Evolutionary conservation across 1,284 basidiomycete species (phyloP).

Genomic region (Moesziomyces parantarcticus): DNA sequence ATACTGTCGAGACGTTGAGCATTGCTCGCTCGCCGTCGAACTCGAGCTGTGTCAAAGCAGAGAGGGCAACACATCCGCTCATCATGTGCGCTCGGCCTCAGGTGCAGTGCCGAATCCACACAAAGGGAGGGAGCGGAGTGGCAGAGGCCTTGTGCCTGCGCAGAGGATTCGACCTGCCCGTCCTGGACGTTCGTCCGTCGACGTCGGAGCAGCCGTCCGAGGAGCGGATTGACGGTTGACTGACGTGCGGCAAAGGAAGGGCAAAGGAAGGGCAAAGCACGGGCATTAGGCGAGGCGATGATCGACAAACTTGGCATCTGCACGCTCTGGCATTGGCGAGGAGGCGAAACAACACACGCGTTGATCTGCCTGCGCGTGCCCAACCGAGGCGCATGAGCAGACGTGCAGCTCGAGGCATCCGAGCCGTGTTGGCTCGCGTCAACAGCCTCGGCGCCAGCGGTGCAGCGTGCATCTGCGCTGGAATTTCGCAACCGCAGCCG

Average conservation of each 20-base stretch:
- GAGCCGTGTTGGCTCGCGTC: constrained; percentile 7
- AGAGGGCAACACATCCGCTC: too few species aligned
- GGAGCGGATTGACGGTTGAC: neutral
- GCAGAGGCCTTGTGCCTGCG: neutral
- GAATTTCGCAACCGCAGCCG: neutral
- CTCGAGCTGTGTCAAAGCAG: too few species aligned
- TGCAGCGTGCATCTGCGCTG: neutral
- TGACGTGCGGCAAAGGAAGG: neutral
- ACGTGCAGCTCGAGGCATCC: constrained; percentile 16
- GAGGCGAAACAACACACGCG: constrained; percentile 1
- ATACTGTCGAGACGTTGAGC: too few species aligned
- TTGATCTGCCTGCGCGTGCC: too few species aligned
- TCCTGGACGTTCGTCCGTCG: neutral
- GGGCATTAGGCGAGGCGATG: too few species aligned
- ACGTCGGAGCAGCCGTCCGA: neutral
- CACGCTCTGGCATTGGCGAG: neutral
- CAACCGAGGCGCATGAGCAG: constrained; percentile 30
- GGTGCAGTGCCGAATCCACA: constrained; percentile 1
- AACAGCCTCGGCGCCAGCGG: neutral
- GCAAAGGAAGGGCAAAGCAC: too few species aligned
- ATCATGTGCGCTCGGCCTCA: constrained; percentile 9
- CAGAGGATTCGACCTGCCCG: neutral
- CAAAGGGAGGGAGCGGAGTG: constrained; percentile 3
- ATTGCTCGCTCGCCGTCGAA: too few species aligned
- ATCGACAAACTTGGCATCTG: constrained; percentile 45